These are phyloP conservation scores for Peronospora farinosa DNA, from an alignment of 352 stramenopile species.

Conservation along the genomic window DNA sequence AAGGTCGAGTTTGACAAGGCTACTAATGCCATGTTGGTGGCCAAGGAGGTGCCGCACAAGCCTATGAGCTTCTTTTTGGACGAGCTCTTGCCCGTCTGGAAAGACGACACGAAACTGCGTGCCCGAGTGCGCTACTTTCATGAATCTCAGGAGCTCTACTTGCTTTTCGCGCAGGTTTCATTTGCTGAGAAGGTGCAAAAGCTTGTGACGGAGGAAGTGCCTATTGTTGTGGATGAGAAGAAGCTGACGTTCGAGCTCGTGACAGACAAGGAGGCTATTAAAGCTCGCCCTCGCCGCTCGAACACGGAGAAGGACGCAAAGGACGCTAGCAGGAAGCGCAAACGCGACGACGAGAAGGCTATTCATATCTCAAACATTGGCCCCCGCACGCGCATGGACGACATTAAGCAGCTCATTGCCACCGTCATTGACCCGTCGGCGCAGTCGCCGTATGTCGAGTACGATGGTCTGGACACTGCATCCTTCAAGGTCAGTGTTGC, in stretches of 20 bases:
- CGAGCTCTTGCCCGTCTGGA: conserved; percentile 62
- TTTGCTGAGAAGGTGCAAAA: conserved; percentile 64
- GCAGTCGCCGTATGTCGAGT: conserved; percentile 74
- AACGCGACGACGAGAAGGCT: conserved; percentile 65
- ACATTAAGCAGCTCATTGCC: conserved; percentile 80
- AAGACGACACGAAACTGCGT: conserved; percentile 56
- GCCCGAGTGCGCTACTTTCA: conserved; percentile 64
- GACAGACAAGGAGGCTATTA: conserved; percentile 65
- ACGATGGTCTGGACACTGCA: conserved; percentile 66
- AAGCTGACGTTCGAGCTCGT: conserved; percentile 72
- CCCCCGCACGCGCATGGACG: conserved; percentile 56
- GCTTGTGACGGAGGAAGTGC: conserved; percentile 28
- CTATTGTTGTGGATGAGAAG: conserved; percentile 53
- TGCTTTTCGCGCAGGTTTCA: conserved; percentile 67
- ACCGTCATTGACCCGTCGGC: conserved; percentile 38
- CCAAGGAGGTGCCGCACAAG: conserved; percentile 74
- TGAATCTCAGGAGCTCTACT: conserved; percentile 62
- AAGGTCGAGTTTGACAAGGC: conserved; percentile 83
- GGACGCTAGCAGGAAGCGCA: conserved; percentile 67
- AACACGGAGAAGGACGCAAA: conserved; percentile 33
- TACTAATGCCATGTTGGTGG: conserved; percentile 71
- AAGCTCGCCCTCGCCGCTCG: conserved; percentile 51
- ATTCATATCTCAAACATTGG: conserved; percentile 83
- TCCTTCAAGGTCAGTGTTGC: conserved; percentile 57
- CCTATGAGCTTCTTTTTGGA: conserved; percentile 69